phyloP scores from a whole-genome alignment of 2,329 filamentous ascomycete species.

The Parastagonospora avenae region DNA sequence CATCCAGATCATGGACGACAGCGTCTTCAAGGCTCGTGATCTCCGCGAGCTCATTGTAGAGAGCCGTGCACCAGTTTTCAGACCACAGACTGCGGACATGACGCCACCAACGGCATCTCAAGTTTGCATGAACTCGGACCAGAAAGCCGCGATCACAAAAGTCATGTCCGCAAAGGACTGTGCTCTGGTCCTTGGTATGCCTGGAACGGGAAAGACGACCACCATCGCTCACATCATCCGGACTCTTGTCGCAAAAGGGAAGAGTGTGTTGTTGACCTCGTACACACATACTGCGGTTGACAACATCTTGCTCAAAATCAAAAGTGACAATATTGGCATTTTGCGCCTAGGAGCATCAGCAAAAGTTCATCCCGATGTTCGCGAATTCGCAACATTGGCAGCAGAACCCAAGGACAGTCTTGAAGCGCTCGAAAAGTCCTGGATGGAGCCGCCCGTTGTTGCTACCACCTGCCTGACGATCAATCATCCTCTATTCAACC shows the following conservation, averaged over 20 bases:
- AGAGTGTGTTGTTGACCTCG: constrained; percentile 89
- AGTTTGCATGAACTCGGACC: constrained; percentile 81
- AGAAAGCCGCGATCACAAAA: constrained; percentile 84
- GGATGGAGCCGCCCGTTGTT: constrained; percentile 85
- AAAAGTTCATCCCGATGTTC: constrained; percentile 88
- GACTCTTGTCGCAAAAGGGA: constrained; percentile 83
- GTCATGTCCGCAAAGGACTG: constrained; percentile 97
- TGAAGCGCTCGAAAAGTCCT: constrained; percentile 81
- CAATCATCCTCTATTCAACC: constrained; percentile 84
- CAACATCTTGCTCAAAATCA: constrained; percentile 94
- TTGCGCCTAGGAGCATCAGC: constrained; percentile 83
- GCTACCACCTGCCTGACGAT: constrained; percentile 94
- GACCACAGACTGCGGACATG: constrained; percentile 64
- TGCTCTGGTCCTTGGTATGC: constrained; percentile 97
- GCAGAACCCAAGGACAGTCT: constrained; percentile 75
- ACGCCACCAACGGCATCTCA: constrained; percentile 60
- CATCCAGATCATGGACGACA: constrained; percentile 86
- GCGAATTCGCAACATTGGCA: constrained; percentile 81
- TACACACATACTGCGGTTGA: constrained; percentile 98
- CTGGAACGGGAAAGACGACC: constrained; percentile 96
- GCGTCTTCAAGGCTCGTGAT: constrained; percentile 70
- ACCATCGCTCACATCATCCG: constrained; percentile 98
- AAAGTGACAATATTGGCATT: constrained; percentile 75
- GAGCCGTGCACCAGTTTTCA: constrained; percentile 74
- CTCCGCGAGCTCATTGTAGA: constrained; percentile 83